Evolutionary conservation across 805 yeast genomes (phyloP).

Genomic region (Wickerhamiella spandovensis): DNA sequence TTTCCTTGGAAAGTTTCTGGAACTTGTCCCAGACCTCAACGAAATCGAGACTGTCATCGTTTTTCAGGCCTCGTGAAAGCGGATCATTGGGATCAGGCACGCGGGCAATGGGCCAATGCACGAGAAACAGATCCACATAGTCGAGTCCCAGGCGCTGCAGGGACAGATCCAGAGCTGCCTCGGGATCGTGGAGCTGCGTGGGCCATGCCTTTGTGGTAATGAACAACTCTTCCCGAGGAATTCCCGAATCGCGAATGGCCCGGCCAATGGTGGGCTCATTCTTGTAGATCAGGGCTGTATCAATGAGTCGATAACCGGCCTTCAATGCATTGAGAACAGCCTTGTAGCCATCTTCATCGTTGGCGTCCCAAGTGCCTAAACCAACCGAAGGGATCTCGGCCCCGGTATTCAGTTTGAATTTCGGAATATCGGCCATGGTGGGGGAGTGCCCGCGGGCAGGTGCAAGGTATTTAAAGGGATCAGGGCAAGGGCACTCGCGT

Average conservation of each 20-base stretch:
- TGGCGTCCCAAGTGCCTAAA: constrained; percentile 10
- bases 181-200: constrained; percentile 27
- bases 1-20: constrained; percentile 42
- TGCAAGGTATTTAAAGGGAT: not conserved
- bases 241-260: constrained; percentile 30
- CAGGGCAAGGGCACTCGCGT: not conserved
- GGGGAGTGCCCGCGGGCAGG: not conserved
- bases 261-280: constrained; percentile 57
- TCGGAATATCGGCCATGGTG: constrained; percentile 4
- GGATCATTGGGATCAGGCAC: constrained; percentile 24
- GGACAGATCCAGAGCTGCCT: constrained; percentile 36
- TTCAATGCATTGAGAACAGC: constrained; percentile 46
- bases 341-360: constrained; percentile 16
- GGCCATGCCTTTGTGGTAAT: constrained; percentile 54
- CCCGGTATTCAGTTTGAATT: constrained; percentile 22
- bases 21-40: constrained; percentile 49
- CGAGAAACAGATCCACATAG: constrained; percentile 50
- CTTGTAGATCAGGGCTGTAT: constrained; percentile 53
- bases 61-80: constrained; percentile 18
- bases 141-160: constrained; percentile 40
- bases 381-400: constrained; percentile 11
- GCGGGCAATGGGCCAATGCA: constrained; percentile 49
- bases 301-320: constrained; percentile 62
- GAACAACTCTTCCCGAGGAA: constrained; percentile 39
- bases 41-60: constrained; percentile 23